These are phyloP conservation scores for Wickerhamiella infanticola DNA, from an alignment of 1,139 yeast genomes.

Conservation along the genomic window DNA sequence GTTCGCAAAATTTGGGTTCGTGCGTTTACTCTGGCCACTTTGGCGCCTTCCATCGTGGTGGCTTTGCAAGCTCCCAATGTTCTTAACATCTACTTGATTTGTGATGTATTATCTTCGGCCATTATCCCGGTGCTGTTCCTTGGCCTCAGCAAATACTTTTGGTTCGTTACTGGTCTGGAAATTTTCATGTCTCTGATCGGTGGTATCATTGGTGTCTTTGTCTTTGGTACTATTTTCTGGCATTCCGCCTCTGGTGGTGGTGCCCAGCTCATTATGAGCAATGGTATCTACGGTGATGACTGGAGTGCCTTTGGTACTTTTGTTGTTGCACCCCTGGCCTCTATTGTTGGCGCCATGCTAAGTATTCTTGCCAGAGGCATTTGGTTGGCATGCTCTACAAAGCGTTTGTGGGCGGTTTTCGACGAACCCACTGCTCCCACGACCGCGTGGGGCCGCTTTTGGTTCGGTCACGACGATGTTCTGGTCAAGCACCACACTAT, in stretches of 20 bases:
- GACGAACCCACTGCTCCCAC: slow-evolving; percentile 8
- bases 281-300: slow-evolving; percentile 68
- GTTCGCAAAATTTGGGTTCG: slow-evolving; percentile 53
- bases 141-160: slow-evolving; percentile 49
- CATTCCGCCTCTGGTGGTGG: slow-evolving; percentile 41
- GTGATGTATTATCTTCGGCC: slow-evolving; percentile 76
- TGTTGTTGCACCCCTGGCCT: slow-evolving; percentile 79
- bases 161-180: slow-evolving; percentile 67
- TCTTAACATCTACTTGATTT: slow-evolving; percentile 74
- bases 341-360: slow-evolving; percentile 41
- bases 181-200: slow-evolving; percentile 74
- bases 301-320: slow-evolving; percentile 96
- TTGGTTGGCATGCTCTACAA: slow-evolving; percentile 6
- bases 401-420: slow-evolving; percentile 11
- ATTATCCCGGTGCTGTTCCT: slow-evolving; percentile 74
- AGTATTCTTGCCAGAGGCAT: slow-evolving; percentile 35
- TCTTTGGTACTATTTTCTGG: slow-evolving; percentile 68
- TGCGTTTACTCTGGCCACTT: slow-evolving; percentile 52
- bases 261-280: slow-evolving; percentile 50
- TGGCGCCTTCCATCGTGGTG: slow-evolving; percentile 73
- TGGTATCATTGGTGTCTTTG: slow-evolving; percentile 61
- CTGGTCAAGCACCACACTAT: slow-evolving; percentile 1
- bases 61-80: slow-evolving; percentile 74
- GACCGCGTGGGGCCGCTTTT: neutral
- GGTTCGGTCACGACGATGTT: neutral